These are phyloP conservation scores for Dalbergia cultrata DNA, from an alignment of 306 rosid genomes.

Conservation along the genomic window DNA sequence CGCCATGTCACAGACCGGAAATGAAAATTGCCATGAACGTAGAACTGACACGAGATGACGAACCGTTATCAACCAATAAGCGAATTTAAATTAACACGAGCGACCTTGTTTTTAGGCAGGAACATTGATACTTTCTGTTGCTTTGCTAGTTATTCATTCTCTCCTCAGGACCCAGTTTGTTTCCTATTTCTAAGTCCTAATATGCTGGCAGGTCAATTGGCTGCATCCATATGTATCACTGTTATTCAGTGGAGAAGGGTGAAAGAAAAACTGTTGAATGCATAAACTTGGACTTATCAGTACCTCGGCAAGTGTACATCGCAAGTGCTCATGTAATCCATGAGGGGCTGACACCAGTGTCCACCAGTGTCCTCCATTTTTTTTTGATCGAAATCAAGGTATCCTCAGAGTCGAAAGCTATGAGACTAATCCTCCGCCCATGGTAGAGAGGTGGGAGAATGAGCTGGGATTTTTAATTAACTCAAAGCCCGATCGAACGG, in stretches of 20 bases:
- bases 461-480: no score
- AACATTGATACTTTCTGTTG: constrained; percentile 19
- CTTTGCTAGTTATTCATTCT: not conserved
- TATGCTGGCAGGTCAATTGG: not conserved
- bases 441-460: no score
- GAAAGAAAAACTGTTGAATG: not conserved
- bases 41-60: no score
- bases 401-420: no score
- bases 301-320: constrained; percentile 9
- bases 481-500: no score
- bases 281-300: constrained; percentile 26
- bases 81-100: not conserved
- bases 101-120: not conserved
- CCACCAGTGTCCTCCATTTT: no score
- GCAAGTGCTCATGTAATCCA: constrained; percentile 34
- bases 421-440: no score
- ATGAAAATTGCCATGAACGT: not conserved
- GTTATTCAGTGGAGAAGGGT: no score
- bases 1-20: not conserved
- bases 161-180: constrained; percentile 15
- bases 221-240: not conserved
- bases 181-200: not conserved
- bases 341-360: not conserved
- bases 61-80: not conserved
- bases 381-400: no score